Conservation (phyloP, 2,329 filamentous ascomycete species). For the Xylariomycetidae sp. region DNA sequence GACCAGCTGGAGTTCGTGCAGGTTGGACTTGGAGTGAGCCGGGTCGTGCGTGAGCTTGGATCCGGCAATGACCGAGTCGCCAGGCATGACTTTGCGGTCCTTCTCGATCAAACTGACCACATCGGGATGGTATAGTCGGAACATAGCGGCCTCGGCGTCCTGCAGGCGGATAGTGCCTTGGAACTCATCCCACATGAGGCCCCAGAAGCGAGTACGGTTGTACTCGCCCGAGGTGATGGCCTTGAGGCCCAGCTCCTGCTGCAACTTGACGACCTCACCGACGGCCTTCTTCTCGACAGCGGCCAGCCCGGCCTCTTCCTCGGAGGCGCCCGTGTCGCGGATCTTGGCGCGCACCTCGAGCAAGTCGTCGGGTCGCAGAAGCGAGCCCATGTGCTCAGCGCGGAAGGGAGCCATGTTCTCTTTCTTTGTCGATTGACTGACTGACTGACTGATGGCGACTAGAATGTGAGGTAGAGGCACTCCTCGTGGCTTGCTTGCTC, state of each 20-base stretch:
- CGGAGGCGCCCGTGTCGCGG: constrained; percentile 50
- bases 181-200: constrained; percentile 50
- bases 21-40: constrained; percentile 39
- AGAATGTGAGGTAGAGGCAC: too few species aligned
- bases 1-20: constrained; percentile 45
- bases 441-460: too few species aligned
- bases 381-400: constrained; percentile 71
- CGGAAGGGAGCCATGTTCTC: constrained; percentile 53
- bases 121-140: constrained; percentile 51
- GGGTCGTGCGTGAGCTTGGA: constrained; percentile 41
- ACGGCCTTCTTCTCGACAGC: constrained; percentile 62
- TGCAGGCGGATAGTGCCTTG: constrained; percentile 43
- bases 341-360: constrained; percentile 56
- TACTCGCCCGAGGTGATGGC: constrained; percentile 71
- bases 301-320: constrained; percentile 51
- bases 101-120: constrained; percentile 50
- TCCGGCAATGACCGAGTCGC: constrained; percentile 50
- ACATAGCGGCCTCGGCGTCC: constrained; percentile 47
- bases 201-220: constrained; percentile 48
- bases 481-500: too few species aligned
- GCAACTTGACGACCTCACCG: constrained; percentile 62
- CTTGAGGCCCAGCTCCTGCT: constrained; percentile 62
- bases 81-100: constrained; percentile 51
- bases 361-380: constrained; percentile 64
- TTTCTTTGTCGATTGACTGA: too few species aligned